Evolutionary conservation across 106 monocot species (phyloP).

Genomic region (Narthecium ossifragum): DNA sequence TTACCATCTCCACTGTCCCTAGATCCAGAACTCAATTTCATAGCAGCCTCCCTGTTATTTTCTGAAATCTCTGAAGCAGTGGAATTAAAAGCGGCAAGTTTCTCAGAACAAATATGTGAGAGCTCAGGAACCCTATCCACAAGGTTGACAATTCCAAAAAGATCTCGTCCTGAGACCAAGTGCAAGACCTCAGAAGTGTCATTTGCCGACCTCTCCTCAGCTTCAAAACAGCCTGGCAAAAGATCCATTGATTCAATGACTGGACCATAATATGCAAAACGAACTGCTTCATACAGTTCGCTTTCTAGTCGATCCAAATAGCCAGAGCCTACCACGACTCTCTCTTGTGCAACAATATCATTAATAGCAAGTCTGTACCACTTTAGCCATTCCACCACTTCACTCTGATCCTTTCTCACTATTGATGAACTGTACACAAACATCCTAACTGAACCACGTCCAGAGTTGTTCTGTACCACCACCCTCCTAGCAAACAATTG

Average conservation of each 20-base stretch:
- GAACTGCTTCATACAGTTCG: conserved; percentile 81
- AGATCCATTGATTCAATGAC: conserved; percentile 63
- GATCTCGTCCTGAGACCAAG: conserved; percentile 86
- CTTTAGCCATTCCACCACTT: conserved; percentile 83
- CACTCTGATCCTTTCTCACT: conserved; percentile 32
- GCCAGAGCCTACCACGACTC: conserved; percentile 45
- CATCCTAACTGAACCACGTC: conserved; percentile 11
- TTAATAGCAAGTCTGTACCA: conserved; percentile 61
- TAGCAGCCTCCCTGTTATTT: conserved; percentile 6
- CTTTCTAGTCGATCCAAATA: conserved; percentile 67
- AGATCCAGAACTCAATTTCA: conserved; percentile 1
- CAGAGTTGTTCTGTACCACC: conserved; percentile 27
- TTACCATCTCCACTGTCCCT: conserved; percentile 1
- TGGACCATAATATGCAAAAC: conserved; percentile 88
- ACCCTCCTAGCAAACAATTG: conserved; percentile 50
- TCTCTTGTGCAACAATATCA: conserved; percentile 58
- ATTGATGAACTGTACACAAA: conserved; percentile 34
- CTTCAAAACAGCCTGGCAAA: conserved; percentile 94
- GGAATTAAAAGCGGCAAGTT: conserved; percentile 18
- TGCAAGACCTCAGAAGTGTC: conserved; percentile 89
- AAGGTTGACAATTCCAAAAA: conserved; percentile 67
- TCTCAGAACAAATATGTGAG: conserved; percentile 30
- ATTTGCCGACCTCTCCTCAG: conserved; percentile 80
- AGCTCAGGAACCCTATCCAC: conserved; percentile 40
- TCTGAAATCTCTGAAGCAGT: conserved; percentile 8